Base-by-base conservation (phyloP, 2,329 filamentous ascomycete species). In the Trichoderma oligosporum region DNA sequence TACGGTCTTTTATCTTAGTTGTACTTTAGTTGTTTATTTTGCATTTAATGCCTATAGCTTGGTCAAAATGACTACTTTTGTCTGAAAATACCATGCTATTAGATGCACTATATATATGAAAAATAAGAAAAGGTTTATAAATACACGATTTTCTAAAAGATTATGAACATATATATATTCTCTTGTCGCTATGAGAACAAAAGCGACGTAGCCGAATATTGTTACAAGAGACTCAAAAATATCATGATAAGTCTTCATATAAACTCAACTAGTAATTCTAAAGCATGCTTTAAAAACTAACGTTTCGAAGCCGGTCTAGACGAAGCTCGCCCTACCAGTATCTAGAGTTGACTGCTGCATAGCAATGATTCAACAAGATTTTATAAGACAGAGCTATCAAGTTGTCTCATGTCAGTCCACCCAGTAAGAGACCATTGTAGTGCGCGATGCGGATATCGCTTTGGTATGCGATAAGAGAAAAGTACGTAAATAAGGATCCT, bases 111-210 rank as follows among this genome's bases (percentile, higher is more conserved):
- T 51, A 42, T 42, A 33, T 18, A 41, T n/a, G 35, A 24, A 52
- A 14, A 52, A 42, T 14, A 31, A 22, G 16, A 41, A 41, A 52
- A 38, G 12, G 12, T 31, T 31, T n/a, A 49, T 9, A 14, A 38
- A 42, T 1, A 22, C 11, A 22, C 22, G n/a, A 5, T 18, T 16
- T 5, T 41, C 45, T 27, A 33, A 16, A 48, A 4, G 7, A 27
- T 22, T 9, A 35, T 29, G 18, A 48, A 33, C 2, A 47, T n/a
- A n/a, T n/a, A 31, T 18, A 33, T 33, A n/a, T 22, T 48, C 1
- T 16, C 45, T 64, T 82, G 78, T 77, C 0, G 78, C 78, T 3
- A 74, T 74, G 41, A 82, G 65, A 8, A 78, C 68, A 12, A 81
- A 61, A 29, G 72, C 70, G 16, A 79, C 63, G 60, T 76, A 80